phyloP scores from a whole-genome alignment of 2,329 filamentous ascomycete species.

The Colletotrichum sansevieriae region DNA sequence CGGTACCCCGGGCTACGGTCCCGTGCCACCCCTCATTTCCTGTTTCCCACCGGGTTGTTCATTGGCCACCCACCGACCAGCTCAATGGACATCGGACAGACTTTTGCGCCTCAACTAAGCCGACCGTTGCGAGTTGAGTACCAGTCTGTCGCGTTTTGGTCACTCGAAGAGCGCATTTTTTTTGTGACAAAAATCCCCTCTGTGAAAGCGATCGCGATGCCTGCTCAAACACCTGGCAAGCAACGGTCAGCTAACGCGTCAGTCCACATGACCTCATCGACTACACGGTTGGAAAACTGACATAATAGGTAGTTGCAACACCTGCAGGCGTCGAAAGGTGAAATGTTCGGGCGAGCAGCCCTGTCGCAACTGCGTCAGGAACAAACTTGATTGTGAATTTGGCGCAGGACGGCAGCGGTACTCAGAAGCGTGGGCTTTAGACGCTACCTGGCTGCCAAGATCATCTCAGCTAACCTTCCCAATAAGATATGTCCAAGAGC shows the following conservation, averaged over 20 bases:
- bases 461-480: neutral
- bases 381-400: slow-evolving; percentile 50
- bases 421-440: slow-evolving; percentile 35
- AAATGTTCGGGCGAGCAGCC: slow-evolving; percentile 51
- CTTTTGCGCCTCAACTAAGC: slow-evolving; percentile 12
- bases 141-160: neutral
- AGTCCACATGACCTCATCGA: slow-evolving; percentile 29
- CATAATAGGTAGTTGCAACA: slow-evolving; percentile 29
- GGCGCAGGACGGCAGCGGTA: slow-evolving; percentile 43
- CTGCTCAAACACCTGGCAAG: slow-evolving; percentile 30
- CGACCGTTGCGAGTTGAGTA: neutral
- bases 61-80: slow-evolving; percentile 19
- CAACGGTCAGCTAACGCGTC: slow-evolving; percentile 38
- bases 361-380: slow-evolving; percentile 50
- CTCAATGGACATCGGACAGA: slow-evolving; percentile 15
- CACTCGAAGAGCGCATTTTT: neutral
- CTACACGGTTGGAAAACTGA: slow-evolving; percentile 1
- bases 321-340: slow-evolving; percentile 52
- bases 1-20: slow-evolving; percentile 11
- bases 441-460: neutral
- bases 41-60: slow-evolving; percentile 7
- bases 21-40: slow-evolving; percentile 25
- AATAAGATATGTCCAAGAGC: slow-evolving; percentile 31
- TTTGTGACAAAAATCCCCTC: no score
- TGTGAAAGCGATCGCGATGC: slow-evolving; percentile 23